Base-by-base conservation (phyloP, 129 eudicot species). In the Tagetes patula region DNA sequence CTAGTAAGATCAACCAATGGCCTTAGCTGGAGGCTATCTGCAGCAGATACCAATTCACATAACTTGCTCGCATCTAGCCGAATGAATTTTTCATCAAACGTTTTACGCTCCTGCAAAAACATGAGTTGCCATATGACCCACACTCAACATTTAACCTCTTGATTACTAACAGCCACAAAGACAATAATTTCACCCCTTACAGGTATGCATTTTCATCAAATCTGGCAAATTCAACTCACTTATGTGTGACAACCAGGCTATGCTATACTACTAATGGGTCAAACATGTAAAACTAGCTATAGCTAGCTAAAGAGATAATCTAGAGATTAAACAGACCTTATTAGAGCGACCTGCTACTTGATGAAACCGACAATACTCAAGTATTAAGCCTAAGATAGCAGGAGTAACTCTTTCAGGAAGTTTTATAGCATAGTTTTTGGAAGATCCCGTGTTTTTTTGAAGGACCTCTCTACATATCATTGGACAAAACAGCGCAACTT, bases 1-100 rank as follows among this genome's bases (percentile, higher is more conserved):
- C 94, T 85, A 1, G 97, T 92, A 14, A 89, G 96, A 71, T 92
- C 97, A 83, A 92, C 97, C 77, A 92, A 82, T 47, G 97, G 97
- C 74, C 85, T 89, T 69, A 92, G 66, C 69, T 83, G 91, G 41
- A 92, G 94, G 75, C 97, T 92, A 73, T 92, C 97, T 73, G 97
- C 97, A 75, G 91, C 96, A 46, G 94, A 89, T 45, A 92, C 81
- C 75, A 92, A 81, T 67, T 92, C 95, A 74, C 97, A 92, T 59
- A 92, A 80, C 65, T 68, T 82, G 68, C 84, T 89, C 6, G 96
- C 87, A 72, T 89, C 94, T 73, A 92, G 47, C 56, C 94, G 86
- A 8, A 89, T 71, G 53, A 92, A 89, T 77, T 88, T 92, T 53
- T 89, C 97, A 69, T 92, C 94, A 83, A 85, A 92, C 54, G 77